Evolutionary conservation across 1,284 basidiomycete genomes (phyloP), one percentile per base, ranked within the genome.

Genomic region (Tilletia indica): DNA sequence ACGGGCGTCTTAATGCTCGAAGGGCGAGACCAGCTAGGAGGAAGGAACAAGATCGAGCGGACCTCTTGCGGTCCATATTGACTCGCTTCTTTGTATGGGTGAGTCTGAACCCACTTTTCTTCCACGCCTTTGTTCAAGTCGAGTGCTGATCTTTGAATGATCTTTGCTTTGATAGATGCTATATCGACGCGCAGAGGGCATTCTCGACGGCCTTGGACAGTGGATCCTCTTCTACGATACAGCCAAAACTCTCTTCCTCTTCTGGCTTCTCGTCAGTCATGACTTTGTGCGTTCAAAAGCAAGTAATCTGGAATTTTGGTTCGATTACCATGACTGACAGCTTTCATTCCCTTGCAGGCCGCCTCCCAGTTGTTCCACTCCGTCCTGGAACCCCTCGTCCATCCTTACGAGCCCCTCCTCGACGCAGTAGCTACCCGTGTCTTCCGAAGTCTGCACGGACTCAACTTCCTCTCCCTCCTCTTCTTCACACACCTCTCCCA

Each of bases 221-320:
- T 64, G 61, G 61, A 19, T 64, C 5, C 61, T 34, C 3, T 64
- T 64, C 61, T 64, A 64, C 38, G 61, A 64, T 36, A 64, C 36
- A 34, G 61, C 34, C 31, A 64, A 64, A 5, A 38, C 61, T 25
- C 36, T 64, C 16, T 42, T 64, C 36, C 61, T 64, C 14, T 64
- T 64, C 61, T 64, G 61, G 61, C 61, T 64, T 34, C 61, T 64
- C 12, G 36, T 64, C 31, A 64, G 61, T 38, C 61, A 64, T 42
- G 61, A 64, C 61, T 64, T 64, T 19, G 61, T 64, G 61, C 2
- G 61, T 42, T 19, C 5, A 11, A 9, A 3, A 14, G 25, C 4
- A 9, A 34, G 6, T 31, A 9, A 34, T 4, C 25, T 31, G 6
- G 31, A 61, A 31, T 31, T 31, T 8, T 31, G 6, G 3, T 6